phyloP scores from a whole-genome alignment of 352 stramenopile genomes.

The Globisporangium sylvaticum region DNA sequence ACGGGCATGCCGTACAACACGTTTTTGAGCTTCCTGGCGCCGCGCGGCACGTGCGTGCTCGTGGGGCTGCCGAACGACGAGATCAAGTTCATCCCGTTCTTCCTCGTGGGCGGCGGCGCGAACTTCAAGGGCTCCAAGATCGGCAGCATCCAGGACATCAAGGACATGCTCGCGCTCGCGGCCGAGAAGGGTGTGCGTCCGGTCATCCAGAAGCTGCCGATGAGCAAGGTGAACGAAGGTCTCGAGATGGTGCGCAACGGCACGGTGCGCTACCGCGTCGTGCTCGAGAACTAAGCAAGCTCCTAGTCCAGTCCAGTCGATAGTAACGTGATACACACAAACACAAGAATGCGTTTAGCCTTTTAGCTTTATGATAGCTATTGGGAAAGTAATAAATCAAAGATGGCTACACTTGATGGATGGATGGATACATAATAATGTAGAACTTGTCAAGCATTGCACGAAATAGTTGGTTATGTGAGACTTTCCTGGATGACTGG shows the following conservation, averaged over 20 bases:
- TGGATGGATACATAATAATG: too few species aligned
- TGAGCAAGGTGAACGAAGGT: slow-evolving; percentile 36
- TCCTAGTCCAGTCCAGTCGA: too few species aligned
- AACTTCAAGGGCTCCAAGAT: slow-evolving; percentile 34
- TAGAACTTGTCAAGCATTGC: too few species aligned
- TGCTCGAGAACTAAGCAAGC: slow-evolving; percentile 33
- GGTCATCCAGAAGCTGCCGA: slow-evolving; percentile 45
- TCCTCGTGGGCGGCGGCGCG: slow-evolving; percentile 27
- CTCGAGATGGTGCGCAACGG: slow-evolving; percentile 27
- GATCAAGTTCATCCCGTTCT: slow-evolving; percentile 40
- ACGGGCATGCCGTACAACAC: too few species aligned
- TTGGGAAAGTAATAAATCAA: too few species aligned
- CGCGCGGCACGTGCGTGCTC: slow-evolving; percentile 47
- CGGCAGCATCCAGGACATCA: slow-evolving; percentile 54
- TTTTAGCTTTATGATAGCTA: too few species aligned
- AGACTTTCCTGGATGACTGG: too few species aligned
- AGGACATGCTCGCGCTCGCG: slow-evolving; percentile 85
- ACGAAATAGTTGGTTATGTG: too few species aligned
- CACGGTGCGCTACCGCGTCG: slow-evolving; percentile 30
- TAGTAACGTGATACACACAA: too few species aligned
- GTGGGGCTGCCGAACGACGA: slow-evolving; percentile 53
- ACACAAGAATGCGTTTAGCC: too few species aligned
- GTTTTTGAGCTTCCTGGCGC: too few species aligned
- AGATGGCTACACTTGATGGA: too few species aligned
- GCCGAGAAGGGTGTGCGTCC: slow-evolving; percentile 64